Percentiles rank a stretch among this genome's conserved stretches.
These are phyloP conservation scores for Yarrowia sp. DNA, from an alignment of 805 yeast genomes.

Conservation along the genomic window DNA sequence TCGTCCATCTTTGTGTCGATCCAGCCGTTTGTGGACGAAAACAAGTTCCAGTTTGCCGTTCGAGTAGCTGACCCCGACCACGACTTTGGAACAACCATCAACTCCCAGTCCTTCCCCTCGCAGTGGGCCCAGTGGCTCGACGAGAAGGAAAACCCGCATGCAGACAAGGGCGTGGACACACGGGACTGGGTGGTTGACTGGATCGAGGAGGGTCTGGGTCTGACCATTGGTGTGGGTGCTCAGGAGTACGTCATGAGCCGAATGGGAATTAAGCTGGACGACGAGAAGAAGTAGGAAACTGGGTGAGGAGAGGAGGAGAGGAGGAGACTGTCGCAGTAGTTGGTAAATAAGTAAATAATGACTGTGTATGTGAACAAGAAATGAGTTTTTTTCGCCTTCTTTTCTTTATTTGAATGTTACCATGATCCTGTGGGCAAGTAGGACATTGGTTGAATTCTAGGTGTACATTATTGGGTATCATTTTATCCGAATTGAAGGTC, in stretches of 20 bases:
- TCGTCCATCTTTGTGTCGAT: slow-evolving; percentile 71
- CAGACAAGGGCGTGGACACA: slow-evolving; percentile 61
- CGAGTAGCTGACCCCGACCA: slow-evolving; percentile 77
- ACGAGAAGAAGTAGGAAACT: not conserved
- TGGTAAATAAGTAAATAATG: not conserved
- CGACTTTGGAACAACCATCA: slow-evolving; percentile 64
- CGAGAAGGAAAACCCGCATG: slow-evolving; percentile 37
- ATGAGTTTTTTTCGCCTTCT: too few relatives aligned
- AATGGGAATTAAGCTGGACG: slow-evolving; percentile 56
- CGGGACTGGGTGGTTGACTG: slow-evolving; percentile 77
- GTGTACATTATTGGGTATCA: too few relatives aligned
- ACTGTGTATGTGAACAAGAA: too few relatives aligned
- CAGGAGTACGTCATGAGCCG: slow-evolving; percentile 87
- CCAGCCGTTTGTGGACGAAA: slow-evolving; percentile 49
- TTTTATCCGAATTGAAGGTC: too few relatives aligned
- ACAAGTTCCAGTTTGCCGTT: slow-evolving; percentile 64
- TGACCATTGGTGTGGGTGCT: slow-evolving; percentile 81
- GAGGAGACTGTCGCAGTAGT: too few relatives aligned
- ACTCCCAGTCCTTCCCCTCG: slow-evolving; percentile 85
- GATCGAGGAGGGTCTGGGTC: slow-evolving; percentile 72
- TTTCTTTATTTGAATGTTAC: too few relatives aligned
- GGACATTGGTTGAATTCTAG: too few relatives aligned
- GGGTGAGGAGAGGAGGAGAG: not conserved
- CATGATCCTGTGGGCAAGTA: too few relatives aligned
- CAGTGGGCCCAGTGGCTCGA: slow-evolving; percentile 95